phyloP scores from a whole-genome alignment of 75 land plant genomes.

The Larix kaempferi region DNA sequence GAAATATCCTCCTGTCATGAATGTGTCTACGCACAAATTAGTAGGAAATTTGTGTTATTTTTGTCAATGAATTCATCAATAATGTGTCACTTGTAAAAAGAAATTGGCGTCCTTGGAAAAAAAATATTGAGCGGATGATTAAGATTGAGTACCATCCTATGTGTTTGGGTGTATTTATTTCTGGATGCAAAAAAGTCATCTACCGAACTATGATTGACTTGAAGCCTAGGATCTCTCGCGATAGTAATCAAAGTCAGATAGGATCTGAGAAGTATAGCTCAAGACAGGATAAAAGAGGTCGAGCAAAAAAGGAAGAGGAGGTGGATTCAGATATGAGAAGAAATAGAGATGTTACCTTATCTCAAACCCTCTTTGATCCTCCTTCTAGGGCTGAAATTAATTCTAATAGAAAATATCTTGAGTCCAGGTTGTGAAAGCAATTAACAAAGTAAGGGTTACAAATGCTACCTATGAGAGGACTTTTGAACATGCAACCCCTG shows the following conservation, averaged over 20 bases:
- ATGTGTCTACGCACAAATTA: too few relatives aligned
- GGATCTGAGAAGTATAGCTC: background rate
- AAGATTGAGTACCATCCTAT: too few relatives aligned
- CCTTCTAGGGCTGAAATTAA: background rate
- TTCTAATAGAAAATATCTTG: constrained; percentile 5
- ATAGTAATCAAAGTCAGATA: background rate
- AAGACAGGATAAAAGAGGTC: background rate
- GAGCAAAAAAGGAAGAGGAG: background rate
- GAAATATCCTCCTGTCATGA: too few relatives aligned
- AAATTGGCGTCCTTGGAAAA: too few relatives aligned
- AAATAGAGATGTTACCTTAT: background rate
- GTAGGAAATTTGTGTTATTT: too few relatives aligned
- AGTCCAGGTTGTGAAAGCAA: background rate
- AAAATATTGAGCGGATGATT: too few relatives aligned
- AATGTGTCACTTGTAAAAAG: too few relatives aligned
- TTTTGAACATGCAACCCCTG: background rate
- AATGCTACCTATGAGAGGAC: background rate
- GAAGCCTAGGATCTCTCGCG: too few relatives aligned
- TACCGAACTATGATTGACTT: too few relatives aligned
- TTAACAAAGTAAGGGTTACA: background rate
- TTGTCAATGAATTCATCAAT: too few relatives aligned
- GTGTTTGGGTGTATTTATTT: too few relatives aligned
- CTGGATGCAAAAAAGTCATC: too few relatives aligned
- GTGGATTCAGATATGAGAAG: background rate
- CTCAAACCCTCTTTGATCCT: constrained; percentile 2